Percentiles rank a stretch among this genome's conserved stretches.
Evolutionary conservation across 2,329 filamentous ascomycete genomes (phyloP).

Genomic region (Apiospora phragmitis): DNA sequence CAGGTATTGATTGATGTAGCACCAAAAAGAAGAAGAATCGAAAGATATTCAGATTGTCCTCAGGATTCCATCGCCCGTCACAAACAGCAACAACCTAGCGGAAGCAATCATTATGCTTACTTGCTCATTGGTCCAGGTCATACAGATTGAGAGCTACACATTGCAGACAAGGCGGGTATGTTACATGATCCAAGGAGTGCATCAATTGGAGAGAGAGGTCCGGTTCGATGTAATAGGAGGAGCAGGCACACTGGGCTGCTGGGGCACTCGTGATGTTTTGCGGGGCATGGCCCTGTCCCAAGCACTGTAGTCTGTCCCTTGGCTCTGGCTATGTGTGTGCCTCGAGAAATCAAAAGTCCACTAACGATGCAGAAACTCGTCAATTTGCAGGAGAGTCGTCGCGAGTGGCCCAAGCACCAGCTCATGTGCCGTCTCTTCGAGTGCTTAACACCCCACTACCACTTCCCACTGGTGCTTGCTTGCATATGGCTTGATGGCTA

Average conservation of each 20-base stretch:
- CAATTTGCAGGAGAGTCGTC: conserved; percentile 4
- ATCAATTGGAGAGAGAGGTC: conserved; percentile 3
- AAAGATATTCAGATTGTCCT: not conserved
- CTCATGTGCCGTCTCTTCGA: conserved; percentile 4
- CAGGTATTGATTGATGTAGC: not conserved
- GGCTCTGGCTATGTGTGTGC: not conserved
- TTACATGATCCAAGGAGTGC: not conserved
- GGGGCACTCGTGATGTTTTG: not conserved
- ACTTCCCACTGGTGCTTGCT: not conserved
- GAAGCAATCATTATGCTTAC: not conserved
- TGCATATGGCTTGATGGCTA: not conserved
- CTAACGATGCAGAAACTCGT: conserved; percentile 6
- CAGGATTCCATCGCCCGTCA: not conserved
- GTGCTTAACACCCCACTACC: not conserved
- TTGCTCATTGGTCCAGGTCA: not conserved
- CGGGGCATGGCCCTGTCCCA: not conserved
- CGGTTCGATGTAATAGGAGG: not conserved
- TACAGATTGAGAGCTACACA: not conserved
- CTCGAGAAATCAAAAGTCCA: conserved; percentile 7
- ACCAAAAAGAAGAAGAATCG: not conserved
- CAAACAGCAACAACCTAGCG: not conserved
- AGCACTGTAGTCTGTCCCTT: too few relatives aligned
- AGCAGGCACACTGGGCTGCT: not conserved
- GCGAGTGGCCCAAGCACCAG: conserved; percentile 3
- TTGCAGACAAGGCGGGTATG: not conserved